A percentile compares a stretch with the other conserved stretches of the same genome.
These are phyloP conservation scores for Besnoitia besnoiti DNA, from an alignment of 169 alveolate genomes.

Conservation along the genomic window DNA sequence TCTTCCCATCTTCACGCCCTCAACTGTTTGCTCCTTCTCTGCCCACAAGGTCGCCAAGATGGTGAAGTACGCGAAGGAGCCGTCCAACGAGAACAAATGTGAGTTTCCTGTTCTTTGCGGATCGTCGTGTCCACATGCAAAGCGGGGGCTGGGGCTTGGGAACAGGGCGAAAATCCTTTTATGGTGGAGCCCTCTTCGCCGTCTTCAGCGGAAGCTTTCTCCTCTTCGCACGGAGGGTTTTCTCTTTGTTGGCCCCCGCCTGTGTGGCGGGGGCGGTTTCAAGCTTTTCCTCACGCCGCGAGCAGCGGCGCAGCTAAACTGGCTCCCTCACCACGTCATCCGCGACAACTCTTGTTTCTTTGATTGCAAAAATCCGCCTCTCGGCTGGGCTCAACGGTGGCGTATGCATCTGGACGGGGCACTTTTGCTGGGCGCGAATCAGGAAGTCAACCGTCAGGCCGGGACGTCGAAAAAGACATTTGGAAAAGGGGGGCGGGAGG, in stretches of 20 bases:
- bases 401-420: too few relatives aligned
- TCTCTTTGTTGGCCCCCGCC: too few relatives aligned
- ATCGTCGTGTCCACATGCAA: neutral
- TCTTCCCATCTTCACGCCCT: constrained; percentile 20
- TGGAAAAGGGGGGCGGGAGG: too few relatives aligned
- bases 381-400: neutral
- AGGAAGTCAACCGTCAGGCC: too few relatives aligned
- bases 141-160: neutral
- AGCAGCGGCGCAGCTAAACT: too few relatives aligned
- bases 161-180: neutral
- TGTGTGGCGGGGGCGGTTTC: too few relatives aligned
- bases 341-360: neutral
- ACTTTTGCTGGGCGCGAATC: too few relatives aligned
- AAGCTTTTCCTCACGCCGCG: too few relatives aligned
- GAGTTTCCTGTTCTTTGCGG: neutral
- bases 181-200: neutral
- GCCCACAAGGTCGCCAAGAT: constrained; percentile 28
- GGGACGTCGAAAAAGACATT: too few relatives aligned
- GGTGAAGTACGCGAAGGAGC: constrained; percentile 56
- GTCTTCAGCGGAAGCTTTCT: too few relatives aligned
- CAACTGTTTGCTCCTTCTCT: neutral
- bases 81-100: constrained; percentile 43
- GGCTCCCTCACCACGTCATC: too few relatives aligned
- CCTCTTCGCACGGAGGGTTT: too few relatives aligned
- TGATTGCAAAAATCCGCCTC: neutral